A percentile compares a stretch with the other conserved stretches of the same genome.
These are phyloP conservation scores for Fusarium mexicanum DNA, from an alignment of 2,329 filamentous ascomycete species.

Conservation along the genomic window DNA sequence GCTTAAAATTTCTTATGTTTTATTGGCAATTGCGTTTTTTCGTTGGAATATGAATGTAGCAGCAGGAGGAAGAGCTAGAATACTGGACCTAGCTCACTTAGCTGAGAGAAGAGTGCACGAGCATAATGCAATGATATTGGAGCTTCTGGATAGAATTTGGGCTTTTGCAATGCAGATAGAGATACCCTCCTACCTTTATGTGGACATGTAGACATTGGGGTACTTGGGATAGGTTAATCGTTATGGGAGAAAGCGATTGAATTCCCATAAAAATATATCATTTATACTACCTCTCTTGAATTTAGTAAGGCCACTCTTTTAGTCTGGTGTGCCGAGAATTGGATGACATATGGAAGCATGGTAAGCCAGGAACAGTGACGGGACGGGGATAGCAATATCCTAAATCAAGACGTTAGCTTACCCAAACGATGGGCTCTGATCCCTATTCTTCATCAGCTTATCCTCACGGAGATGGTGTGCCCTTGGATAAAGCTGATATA, in stretches of 20 bases:
- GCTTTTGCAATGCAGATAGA: constrained; percentile 19
- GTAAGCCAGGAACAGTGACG: not conserved
- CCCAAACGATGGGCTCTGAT: not conserved
- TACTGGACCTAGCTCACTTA: constrained; percentile 8
- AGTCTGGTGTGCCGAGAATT: not conserved
- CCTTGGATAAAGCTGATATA: not conserved
- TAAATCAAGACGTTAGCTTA: not conserved
- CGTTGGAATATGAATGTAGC: constrained; percentile 16
- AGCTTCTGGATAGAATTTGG: constrained; percentile 24
- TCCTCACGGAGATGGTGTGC: not conserved
- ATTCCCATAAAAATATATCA: constrained; percentile 1
- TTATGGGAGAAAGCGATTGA: constrained; percentile 5
- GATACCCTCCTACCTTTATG: constrained; percentile 34
- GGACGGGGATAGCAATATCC: not conserved
- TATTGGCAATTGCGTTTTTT: constrained; percentile 8
- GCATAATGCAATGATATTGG: constrained; percentile 21
- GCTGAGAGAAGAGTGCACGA: constrained; percentile 18
- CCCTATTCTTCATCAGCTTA: not conserved
- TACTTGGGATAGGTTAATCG: constrained; percentile 13
- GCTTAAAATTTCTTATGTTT: constrained; percentile 25
- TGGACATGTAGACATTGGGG: constrained; percentile 25
- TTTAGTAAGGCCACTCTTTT: not conserved
- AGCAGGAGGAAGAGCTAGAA: constrained; percentile 7
- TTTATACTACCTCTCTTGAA: not conserved
- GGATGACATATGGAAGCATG: not conserved